Evolutionary conservation across 257 asterid genomes (phyloP), one percentile per base, ranked within the genome.

Genomic region (Solanum dulcamara): DNA sequence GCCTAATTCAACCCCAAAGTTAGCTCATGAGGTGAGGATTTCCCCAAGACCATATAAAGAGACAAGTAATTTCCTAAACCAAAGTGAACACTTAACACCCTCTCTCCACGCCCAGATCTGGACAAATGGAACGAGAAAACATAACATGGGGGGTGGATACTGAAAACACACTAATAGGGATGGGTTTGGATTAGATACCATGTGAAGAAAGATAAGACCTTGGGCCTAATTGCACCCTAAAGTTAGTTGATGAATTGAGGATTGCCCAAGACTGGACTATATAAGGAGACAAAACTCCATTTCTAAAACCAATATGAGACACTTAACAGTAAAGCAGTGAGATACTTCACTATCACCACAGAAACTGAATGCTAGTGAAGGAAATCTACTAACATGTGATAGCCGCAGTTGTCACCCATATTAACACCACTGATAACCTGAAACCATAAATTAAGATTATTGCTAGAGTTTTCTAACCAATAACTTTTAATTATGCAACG

Each of bases 371-470:
- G 28, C 40, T 84, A 26, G 66, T 22, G 48, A 38, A 82, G 86
- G 81, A 62, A 85, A 64, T 55, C 46, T 82, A 91, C 98, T 88
- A 84, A 94, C 98, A 91, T 90, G 88, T 92, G 94, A 91, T 92
- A 94, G 79, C 98, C 94, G 67, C 95, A 93, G 88, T 94, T 94
- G 93, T 96, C 92, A 81, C 97, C 97, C 95, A 90, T 93, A 85
- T 94, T 94, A 86, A 94, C 93, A 90, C 98, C 98, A 88, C 98
- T 94, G 88, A 94, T 86, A 64, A 94, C 98, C 98, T 94, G 92
- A 90, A 91, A 87, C 84, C 74, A 88, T 24, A 82, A 46, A 80
- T 80, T 77, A 80, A 85, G 71, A 86, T 28, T 68, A 48, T 46
- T 33, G 55, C 55, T 37, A 72, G 46, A 48, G 35, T 55, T 59